These are phyloP conservation scores for Dactylellina cionopaga DNA, from an alignment of 2,329 filamentous ascomycete species.

Conservation along the genomic window DNA sequence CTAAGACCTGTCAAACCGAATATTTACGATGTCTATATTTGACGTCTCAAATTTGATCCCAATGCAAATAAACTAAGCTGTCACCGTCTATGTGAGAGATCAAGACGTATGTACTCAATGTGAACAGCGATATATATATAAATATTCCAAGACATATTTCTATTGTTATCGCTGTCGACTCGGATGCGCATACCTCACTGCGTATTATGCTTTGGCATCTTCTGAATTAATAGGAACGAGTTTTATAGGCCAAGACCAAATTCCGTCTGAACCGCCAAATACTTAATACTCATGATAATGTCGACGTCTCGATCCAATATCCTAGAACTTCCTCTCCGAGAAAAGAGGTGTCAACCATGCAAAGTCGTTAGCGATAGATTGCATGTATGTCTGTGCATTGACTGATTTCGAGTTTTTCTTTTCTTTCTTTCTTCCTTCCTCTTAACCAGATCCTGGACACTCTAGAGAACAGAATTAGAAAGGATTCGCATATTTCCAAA, in stretches of 20 bases:
- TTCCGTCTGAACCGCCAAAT: background rate
- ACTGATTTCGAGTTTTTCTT: conserved; percentile 4
- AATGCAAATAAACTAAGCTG: no score
- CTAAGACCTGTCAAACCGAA: no score
- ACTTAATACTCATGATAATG: background rate
- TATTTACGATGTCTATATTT: background rate
- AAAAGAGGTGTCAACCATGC: conserved; percentile 1
- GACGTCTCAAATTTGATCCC: no score
- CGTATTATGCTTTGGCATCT: background rate
- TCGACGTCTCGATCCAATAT: background rate
- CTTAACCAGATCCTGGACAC: conserved; percentile 7
- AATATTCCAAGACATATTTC: no score
- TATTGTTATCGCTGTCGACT: background rate
- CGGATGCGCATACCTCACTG: conserved; percentile 5
- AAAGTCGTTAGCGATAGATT: conserved; percentile 15
- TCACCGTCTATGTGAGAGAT: no score
- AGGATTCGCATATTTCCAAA: conserved; percentile 46
- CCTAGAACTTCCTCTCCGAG: background rate
- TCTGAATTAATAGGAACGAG: background rate
- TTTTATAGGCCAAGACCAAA: background rate
- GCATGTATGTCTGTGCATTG: conserved; percentile 1
- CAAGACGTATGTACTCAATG: no score
- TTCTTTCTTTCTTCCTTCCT: background rate
- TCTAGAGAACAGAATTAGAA: conserved; percentile 32
- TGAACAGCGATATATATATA: no score